phyloP scores from a whole-genome alignment of 2,329 filamentous ascomycete genomes.

The Stachybotrys echinatus region DNA sequence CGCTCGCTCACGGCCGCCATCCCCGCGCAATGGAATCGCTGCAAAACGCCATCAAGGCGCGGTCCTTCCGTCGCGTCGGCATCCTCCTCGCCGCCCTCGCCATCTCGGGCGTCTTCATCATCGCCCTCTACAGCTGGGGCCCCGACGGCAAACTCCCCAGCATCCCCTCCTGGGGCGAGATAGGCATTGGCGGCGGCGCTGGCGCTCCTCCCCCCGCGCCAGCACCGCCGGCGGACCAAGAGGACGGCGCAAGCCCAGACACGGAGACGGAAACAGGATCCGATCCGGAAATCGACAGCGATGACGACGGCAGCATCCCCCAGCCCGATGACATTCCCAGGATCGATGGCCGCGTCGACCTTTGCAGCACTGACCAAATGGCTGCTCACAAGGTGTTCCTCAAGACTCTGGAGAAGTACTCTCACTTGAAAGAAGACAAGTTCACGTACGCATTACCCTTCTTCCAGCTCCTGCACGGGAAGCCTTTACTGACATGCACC shows the following conservation, averaged over 20 bases:
- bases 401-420: constrained; percentile 25
- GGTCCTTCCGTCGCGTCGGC: neutral
- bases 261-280: too few relatives aligned
- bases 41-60: neutral
- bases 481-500: too few relatives aligned
- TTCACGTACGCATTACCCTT: constrained; percentile 14
- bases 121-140: neutral
- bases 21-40: neutral
- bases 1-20: neutral
- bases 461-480: too few relatives aligned
- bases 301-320: too few relatives aligned
- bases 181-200: neutral
- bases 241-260: too few relatives aligned
- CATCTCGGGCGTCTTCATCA: neutral
- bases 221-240: too few relatives aligned
- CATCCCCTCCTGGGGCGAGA: neutral
- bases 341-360: neutral
- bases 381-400: neutral
- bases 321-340: neutral
- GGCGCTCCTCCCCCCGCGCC: neutral
- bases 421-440: constrained; percentile 25
- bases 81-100: neutral
- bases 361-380: neutral
- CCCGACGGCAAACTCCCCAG: neutral
- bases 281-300: neutral